Conservation (phyloP, 176 grass and related monocot genomes). For the Carex kokanica region DNA sequence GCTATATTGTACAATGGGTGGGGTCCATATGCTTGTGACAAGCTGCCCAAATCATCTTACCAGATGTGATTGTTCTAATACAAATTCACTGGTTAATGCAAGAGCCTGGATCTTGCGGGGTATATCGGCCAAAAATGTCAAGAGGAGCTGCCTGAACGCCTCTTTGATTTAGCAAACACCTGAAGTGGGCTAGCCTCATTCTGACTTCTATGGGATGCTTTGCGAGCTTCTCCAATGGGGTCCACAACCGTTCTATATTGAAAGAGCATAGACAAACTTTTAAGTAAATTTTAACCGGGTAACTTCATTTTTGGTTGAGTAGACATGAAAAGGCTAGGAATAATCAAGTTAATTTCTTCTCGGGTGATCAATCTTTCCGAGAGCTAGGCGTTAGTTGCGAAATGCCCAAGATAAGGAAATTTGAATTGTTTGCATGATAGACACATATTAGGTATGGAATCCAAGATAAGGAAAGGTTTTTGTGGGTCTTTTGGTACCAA, state of each 20-base stretch:
- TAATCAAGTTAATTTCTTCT: not conserved
- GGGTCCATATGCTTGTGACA: not conserved
- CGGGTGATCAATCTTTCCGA: not conserved
- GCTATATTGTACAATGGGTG: not conserved
- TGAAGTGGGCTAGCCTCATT: slow-evolving; percentile 73
- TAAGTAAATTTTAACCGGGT: not conserved
- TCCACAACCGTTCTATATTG: slow-evolving; percentile 76
- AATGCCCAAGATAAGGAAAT: not conserved
- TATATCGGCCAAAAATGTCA: slow-evolving; percentile 41
- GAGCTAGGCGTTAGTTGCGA: not conserved
- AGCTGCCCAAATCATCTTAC: not conserved
- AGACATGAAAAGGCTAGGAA: not conserved
- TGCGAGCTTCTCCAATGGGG: slow-evolving; percentile 52
- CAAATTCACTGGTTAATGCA: slow-evolving; percentile 66
- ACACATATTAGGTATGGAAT: not conserved
- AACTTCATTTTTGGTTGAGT: not conserved
- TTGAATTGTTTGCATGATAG: not conserved
- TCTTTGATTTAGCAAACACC: slow-evolving; percentile 92
- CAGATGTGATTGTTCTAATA: not conserved
- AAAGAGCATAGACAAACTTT: slow-evolving; percentile 35
- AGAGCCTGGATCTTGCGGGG: slow-evolving; percentile 63
- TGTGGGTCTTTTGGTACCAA: not conserved
- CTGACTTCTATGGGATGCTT: slow-evolving; percentile 51
- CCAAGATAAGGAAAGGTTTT: not conserved
- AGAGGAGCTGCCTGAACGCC: slow-evolving; percentile 78